Conservation (phyloP, 495 filamentous ascomycete genomes). For the Lophiotrema nucula region DNA sequence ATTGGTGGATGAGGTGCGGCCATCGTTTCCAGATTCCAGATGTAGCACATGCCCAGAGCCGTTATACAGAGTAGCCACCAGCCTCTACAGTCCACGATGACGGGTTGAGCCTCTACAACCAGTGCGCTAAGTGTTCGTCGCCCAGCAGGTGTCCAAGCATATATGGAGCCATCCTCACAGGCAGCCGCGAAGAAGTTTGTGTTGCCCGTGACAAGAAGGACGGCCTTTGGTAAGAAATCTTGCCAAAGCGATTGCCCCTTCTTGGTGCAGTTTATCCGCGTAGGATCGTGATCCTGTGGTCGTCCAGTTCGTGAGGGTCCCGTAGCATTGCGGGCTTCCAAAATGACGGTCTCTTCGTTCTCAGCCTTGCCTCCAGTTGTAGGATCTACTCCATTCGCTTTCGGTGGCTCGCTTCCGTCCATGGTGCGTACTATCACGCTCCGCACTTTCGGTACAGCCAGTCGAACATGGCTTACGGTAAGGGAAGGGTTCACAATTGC, state of each 20-base stretch:
- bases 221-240: conserved; percentile 80
- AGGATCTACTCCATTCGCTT: conserved; percentile 24
- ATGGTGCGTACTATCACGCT: conserved; percentile 70
- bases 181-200: conserved; percentile 86
- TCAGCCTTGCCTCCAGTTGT: conserved; percentile 53
- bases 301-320: conserved; percentile 56
- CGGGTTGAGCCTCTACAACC: conserved; percentile 86
- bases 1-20: conserved; percentile 84
- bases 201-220: conserved; percentile 85
- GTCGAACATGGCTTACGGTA: conserved; percentile 75
- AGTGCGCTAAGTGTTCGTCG: conserved; percentile 78
- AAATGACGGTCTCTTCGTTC: conserved; percentile 60
- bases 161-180: conserved; percentile 90
- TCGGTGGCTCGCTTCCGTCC: conserved; percentile 46
- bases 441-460: conserved; percentile 86
- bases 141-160: conserved; percentile 94
- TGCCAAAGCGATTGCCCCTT: conserved; percentile 89
- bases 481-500: conserved; percentile 80
- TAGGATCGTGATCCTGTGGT: conserved; percentile 69
- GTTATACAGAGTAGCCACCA: conserved; percentile 88
- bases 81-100: conserved; percentile 85
- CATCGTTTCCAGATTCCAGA: conserved; percentile 89
- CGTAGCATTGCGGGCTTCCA: conserved; percentile 72
- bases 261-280: conserved; percentile 74
- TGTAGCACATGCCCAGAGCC: conserved; percentile 82